Percentiles rank a stretch among this genome's conserved stretches.
phyloP scores from a whole-genome alignment of 768 basidiomycete species.

The Panellus pusillus region DNA sequence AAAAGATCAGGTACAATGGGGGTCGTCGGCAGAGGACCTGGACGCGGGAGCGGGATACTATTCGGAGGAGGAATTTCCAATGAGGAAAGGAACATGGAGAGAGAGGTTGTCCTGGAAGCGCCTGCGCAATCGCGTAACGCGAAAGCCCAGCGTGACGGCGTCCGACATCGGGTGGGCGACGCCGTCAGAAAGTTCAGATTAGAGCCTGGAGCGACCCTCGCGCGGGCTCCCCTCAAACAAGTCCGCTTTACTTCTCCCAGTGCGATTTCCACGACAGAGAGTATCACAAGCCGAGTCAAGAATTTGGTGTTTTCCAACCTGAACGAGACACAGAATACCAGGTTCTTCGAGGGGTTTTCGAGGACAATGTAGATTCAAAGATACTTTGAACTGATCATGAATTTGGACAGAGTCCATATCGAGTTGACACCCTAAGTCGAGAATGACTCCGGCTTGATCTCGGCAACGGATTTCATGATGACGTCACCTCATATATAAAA shows the following conservation, averaged over 20 bases:
- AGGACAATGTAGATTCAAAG: too few species aligned
- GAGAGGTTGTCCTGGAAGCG: slow-evolving; percentile 4
- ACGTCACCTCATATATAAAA: slow-evolving; percentile 2
- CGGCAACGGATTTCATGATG: too few species aligned
- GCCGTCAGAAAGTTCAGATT: slow-evolving; percentile 7
- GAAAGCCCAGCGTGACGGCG: slow-evolving; percentile 4
- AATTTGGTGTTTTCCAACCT: background rate
- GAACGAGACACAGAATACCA: background rate
- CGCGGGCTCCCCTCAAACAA: background rate
- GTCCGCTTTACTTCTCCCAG: slow-evolving; percentile 14
- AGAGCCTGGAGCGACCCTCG: background rate
- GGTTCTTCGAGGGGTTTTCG: slow-evolving; percentile 9
- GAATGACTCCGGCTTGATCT: too few species aligned
- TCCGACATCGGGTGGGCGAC: slow-evolving; percentile 18
- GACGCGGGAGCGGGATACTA: background rate
- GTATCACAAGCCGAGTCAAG: background rate
- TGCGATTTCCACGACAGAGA: background rate
- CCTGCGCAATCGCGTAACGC: background rate
- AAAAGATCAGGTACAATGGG: background rate
- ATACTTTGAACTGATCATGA: too few species aligned
- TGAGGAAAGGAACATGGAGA: slow-evolving; percentile 13
- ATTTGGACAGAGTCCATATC: too few species aligned
- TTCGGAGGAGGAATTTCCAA: slow-evolving; percentile 23
- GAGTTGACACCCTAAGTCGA: too few species aligned
- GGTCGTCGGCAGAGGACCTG: background rate